Evolutionary conservation across 2,329 filamentous ascomycete species (phyloP), one percentile per base, ranked within the genome.

Genomic region (Ceratocystis variospora): DNA sequence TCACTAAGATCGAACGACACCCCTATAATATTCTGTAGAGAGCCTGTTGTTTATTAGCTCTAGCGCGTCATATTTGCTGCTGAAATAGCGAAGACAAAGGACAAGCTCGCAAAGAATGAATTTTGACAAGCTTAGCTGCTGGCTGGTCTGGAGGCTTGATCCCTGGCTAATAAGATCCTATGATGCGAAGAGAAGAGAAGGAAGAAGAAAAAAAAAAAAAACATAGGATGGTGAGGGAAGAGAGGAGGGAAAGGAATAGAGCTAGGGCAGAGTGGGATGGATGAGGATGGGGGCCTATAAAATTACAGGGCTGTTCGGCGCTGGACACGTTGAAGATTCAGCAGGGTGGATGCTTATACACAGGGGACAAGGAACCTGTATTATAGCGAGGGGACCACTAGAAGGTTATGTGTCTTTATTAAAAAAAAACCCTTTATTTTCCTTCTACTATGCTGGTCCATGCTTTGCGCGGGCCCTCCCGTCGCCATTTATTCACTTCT

Each of bases 381-480:
- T 50, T 50, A 50, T 22, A 50, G 46, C n/a, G 17, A 22, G 46
- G 46, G 46, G 19, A 22, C 46, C n/a, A 6, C 46, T 19, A 50
- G 3, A 37, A 8, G 33, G 8, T 8, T 37, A 10, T 37, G 33
- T 37, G 33, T 37, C 31, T 31, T 31, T 5, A 31, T 31, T 31
- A 33, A 33, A 33, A n/a, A 19, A 50, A 50, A 50, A 3, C 0
- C 1, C 5, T 8, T 50, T 50, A 19, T 19, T 50, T 22, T n/a
- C 17, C 17, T 7, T 2, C 6, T 50, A 8, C 50, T 57, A 57
- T 57, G 50, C 50, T 57, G 50, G 50, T 57, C 50, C 50, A 57
- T 57, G 50, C 50, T 57, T 57, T 57, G 22, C 22, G 50, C 50
- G 50, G 50, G 50, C 50, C 50, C 7, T 57, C 50, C 50, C 50